Percentiles rank a stretch among this genome's conserved stretches.
Evolutionary conservation across 2,329 filamentous ascomycete genomes (phyloP).

Genomic region (Colletotrichum sublineola): DNA sequence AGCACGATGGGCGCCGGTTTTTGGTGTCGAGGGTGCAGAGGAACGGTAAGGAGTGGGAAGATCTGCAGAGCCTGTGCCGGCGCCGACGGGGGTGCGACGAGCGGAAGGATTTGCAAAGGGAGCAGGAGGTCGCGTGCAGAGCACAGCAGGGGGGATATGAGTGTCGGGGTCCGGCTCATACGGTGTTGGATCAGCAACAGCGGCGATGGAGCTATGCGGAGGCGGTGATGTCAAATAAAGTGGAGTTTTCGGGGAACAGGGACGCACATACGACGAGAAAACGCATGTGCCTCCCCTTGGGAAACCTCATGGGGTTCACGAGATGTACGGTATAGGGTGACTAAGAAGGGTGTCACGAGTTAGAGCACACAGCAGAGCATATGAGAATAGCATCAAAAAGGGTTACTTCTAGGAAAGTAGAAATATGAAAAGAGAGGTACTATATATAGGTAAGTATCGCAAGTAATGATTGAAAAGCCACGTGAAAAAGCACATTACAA

Average conservation of each 20-base stretch:
- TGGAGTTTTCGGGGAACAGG: background rate
- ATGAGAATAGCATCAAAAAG: too few species aligned
- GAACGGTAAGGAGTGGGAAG: constrained; percentile 15
- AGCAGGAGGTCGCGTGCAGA: background rate
- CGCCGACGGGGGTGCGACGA: background rate
- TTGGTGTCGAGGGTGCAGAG: constrained; percentile 12
- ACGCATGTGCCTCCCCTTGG: background rate
- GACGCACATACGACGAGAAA: background rate
- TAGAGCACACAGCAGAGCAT: too few species aligned
- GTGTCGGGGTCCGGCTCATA: background rate
- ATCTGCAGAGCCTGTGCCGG: background rate
- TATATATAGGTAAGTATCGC: too few species aligned
- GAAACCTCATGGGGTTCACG: background rate
- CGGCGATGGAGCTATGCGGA: background rate
- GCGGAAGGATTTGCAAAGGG: background rate
- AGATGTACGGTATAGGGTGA: background rate
- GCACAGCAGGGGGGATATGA: too few species aligned
- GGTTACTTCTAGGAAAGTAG: too few species aligned
- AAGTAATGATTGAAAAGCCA: too few species aligned
- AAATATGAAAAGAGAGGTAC: too few species aligned
- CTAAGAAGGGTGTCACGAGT: background rate
- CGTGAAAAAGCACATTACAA: too few species aligned
- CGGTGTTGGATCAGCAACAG: background rate
- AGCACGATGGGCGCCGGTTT: constrained; percentile 15
- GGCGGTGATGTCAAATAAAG: background rate